A percentile compares a stretch with the other conserved stretches of the same genome.
Evolutionary conservation across 352 stramenopile genomes (phyloP).

Genomic region (Saprolegnia parasitica): DNA sequence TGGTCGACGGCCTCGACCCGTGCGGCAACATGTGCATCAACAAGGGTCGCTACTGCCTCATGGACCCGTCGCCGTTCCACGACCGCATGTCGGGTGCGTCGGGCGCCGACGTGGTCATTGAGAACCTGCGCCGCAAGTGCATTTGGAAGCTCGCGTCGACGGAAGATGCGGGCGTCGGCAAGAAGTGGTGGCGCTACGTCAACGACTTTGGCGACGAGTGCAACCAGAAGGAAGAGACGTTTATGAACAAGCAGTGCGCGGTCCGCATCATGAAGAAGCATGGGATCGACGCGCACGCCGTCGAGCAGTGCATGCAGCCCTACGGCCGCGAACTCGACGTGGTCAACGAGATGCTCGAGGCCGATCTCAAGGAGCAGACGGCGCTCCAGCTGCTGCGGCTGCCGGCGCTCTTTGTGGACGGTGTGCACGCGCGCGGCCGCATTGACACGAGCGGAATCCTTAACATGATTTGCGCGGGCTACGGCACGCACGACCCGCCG

Average conservation of each 20-base stretch:
- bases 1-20: slow-evolving; percentile 58
- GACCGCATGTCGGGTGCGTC: slow-evolving; percentile 88
- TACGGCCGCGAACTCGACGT: slow-evolving; percentile 85
- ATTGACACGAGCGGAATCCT: slow-evolving; percentile 85
- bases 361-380: slow-evolving; percentile 87
- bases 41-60: slow-evolving; percentile 94
- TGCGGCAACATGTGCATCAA: slow-evolving; percentile 98
- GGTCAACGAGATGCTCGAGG: slow-evolving; percentile 86
- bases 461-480: slow-evolving; percentile 82
- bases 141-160: slow-evolving; percentile 90
- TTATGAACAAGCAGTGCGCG: slow-evolving; percentile 84
- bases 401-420: slow-evolving; percentile 93
- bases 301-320: slow-evolving; percentile 92
- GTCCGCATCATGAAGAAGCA: slow-evolving; percentile 88
- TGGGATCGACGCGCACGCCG: slow-evolving; percentile 70
- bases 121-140: slow-evolving; percentile 92
- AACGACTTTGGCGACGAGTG: slow-evolving; percentile 87
- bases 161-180: slow-evolving; percentile 73
- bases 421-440: slow-evolving; percentile 86
- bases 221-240: slow-evolving; percentile 73
- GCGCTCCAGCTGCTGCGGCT: slow-evolving; percentile 88
- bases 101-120: slow-evolving; percentile 91
- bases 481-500: slow-evolving; percentile 71
- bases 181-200: slow-evolving; percentile 95
- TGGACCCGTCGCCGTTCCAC: slow-evolving; percentile 93